Evolutionary conservation across 2,329 filamentous ascomycete species (phyloP).

Genomic region (Didymosphaeria variabile): DNA sequence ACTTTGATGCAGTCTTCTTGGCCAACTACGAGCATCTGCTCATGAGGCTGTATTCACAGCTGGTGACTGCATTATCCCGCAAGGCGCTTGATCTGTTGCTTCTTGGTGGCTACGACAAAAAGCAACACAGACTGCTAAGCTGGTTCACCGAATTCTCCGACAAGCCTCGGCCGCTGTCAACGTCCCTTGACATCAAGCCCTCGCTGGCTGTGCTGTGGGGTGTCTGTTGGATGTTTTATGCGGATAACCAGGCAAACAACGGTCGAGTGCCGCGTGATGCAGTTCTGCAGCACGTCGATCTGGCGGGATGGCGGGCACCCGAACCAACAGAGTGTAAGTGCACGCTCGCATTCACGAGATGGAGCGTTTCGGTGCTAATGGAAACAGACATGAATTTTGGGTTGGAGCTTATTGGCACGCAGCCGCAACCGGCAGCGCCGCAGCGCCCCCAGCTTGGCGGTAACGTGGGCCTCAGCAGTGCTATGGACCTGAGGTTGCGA

Average conservation of each 20-base stretch:
- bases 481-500: conserved; percentile 40
- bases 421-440: conserved; percentile 38
- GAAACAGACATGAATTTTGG: conserved; percentile 45
- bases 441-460: conserved; percentile 28
- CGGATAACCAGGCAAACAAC: conserved; percentile 26
- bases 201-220: conserved; percentile 56
- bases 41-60: conserved; percentile 47
- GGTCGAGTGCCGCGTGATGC: conserved; percentile 33
- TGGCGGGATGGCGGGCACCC: conserved; percentile 36
- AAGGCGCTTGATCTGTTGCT: conserved; percentile 42
- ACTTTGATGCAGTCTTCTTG: conserved; percentile 48
- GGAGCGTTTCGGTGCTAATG: conserved; percentile 40
- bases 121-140: conserved; percentile 41
- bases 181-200: conserved; percentile 57
- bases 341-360: conserved; percentile 17
- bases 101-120: conserved; percentile 42
- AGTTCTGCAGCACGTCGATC: conserved; percentile 39
- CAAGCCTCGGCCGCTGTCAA: conserved; percentile 50
- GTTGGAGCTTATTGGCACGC: conserved; percentile 38
- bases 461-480: conserved; percentile 26
- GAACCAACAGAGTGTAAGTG: conserved; percentile 48
- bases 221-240: conserved; percentile 55
- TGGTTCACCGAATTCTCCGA: conserved; percentile 55
- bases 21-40: conserved; percentile 57
- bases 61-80: conserved; percentile 42